Base-by-base conservation (phyloP, 2,329 filamentous ascomycete genomes). In the Blastomyces gilchristii region DNA sequence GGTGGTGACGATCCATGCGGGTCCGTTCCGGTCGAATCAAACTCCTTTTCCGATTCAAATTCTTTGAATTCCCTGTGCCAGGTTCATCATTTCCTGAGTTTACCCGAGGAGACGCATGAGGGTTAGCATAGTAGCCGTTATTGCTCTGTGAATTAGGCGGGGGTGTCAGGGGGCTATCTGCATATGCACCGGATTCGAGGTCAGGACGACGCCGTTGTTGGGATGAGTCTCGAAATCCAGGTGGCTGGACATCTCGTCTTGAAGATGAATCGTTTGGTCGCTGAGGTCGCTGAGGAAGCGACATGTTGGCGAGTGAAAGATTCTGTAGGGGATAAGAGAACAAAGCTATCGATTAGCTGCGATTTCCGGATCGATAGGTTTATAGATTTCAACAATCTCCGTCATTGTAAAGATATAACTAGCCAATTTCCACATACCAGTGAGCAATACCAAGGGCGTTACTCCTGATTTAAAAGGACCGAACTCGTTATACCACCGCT, bases 11-110 rank as follows among this genome's bases (percentile, higher is more conserved):
- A 69, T 92, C 89, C 68, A 96, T 90, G 69, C 89, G 85, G 71
- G 88, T 88, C 68, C 94, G 85, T 77, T 99, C 94, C 0, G 94
- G 94, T 65, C 89, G 84, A 72, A 99, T 87, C 67, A 99, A 80
- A 75, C 90, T 97, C 73, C 89, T 86, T 77, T 97, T 97, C 69
- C 92, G 86, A 65, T 77, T 75, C 63, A 87, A 52, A 50, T 85
- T 84, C 22, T 66, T 70, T 28, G 75, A 70, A 11, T 76, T 71
- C 71, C 83, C 80, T 68, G 82, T 81, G 58, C 81, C 80, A 65
- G 85, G 83, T 62, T 78, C 77, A 64, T 85, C 83, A 63, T 68
- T 69, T 16, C 71, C 69, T 64, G 71, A 69, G n/a, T 69, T 72
- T 61, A 73, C 75, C 39, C 80, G 80, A 53, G 82, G 82, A 63